Conservation (phyloP, 768 basidiomycete species). For the Favolaschia claudopus region DNA sequence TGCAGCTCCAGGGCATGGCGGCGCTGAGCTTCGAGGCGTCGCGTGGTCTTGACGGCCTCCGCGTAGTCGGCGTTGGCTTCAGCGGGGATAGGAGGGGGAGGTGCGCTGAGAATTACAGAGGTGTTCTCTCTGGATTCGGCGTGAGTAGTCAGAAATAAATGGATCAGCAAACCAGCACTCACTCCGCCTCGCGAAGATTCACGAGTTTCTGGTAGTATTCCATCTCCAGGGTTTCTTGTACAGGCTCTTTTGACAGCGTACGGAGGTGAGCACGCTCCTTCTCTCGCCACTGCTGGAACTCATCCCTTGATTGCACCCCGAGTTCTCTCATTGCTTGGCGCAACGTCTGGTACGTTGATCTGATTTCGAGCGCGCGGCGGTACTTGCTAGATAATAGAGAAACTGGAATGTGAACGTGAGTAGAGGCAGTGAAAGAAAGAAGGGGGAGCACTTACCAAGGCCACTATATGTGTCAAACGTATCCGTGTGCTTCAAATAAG, state of each 20-base stretch:
- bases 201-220: slow-evolving; percentile 13
- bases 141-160: not conserved
- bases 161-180: not conserved
- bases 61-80: not conserved
- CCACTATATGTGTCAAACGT: slow-evolving; percentile 5
- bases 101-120: not conserved
- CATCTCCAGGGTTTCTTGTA: slow-evolving; percentile 8
- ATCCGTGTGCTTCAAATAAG: slow-evolving; percentile 4
- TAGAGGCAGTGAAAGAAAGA: not conserved
- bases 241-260: slow-evolving; percentile 5
- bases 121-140: not conserved
- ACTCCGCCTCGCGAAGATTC: not conserved
- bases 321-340: not conserved
- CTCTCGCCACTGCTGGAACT: not conserved
- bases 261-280: not conserved
- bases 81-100: not conserved
- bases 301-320: not conserved
- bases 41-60: not conserved
- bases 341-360: not conserved
- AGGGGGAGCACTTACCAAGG: slow-evolving; percentile 5
- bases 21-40: not conserved
- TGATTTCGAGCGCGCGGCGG: not conserved
- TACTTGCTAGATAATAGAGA: slow-evolving; percentile 8
- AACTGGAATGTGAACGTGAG: not conserved
- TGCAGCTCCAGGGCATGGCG: not conserved